These are phyloP conservation scores for Colletotrichum sp. DNA, from an alignment of 2,329 filamentous ascomycete species.

Conservation along the genomic window DNA sequence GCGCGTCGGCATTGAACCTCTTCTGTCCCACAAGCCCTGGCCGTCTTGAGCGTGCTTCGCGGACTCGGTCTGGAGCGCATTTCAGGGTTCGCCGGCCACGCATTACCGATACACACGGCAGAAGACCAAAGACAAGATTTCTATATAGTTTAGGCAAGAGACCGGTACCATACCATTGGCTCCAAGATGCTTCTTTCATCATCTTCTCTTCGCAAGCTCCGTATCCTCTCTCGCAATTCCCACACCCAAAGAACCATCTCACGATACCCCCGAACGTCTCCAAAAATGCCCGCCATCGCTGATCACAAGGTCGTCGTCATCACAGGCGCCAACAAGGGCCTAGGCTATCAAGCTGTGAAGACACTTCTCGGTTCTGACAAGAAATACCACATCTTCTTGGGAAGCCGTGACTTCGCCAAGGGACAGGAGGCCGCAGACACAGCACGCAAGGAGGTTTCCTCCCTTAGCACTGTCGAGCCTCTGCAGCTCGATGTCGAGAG, in stretches of 20 bases:
- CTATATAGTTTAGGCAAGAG: background rate
- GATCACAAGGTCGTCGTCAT: constrained; percentile 2
- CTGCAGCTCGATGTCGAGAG: constrained; percentile 25
- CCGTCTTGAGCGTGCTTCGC: background rate
- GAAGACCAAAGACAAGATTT: background rate
- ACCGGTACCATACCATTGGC: accelerated
- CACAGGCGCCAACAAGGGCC: constrained; percentile 29
- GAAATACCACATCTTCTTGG: constrained; percentile 30
- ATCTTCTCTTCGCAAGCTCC: background rate
- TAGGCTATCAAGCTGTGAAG: constrained; percentile 30
- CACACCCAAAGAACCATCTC: background rate
- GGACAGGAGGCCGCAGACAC: constrained; percentile 23
- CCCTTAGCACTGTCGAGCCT: background rate
- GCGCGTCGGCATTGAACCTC: background rate
- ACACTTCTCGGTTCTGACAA: constrained; percentile 21
- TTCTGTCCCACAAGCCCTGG: background rate
- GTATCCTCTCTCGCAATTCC: accelerated
- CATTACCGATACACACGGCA: background rate
- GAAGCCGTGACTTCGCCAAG: constrained; percentile 27
- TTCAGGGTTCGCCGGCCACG: background rate
- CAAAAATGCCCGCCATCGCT: background rate
- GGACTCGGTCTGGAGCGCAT: background rate
- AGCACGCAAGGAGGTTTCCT: background rate
- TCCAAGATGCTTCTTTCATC: background rate
- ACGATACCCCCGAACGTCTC: background rate